Evolutionary conservation across 2,329 filamentous ascomycete species (phyloP).

Genomic region (Fusarium pseudonygamai): DNA sequence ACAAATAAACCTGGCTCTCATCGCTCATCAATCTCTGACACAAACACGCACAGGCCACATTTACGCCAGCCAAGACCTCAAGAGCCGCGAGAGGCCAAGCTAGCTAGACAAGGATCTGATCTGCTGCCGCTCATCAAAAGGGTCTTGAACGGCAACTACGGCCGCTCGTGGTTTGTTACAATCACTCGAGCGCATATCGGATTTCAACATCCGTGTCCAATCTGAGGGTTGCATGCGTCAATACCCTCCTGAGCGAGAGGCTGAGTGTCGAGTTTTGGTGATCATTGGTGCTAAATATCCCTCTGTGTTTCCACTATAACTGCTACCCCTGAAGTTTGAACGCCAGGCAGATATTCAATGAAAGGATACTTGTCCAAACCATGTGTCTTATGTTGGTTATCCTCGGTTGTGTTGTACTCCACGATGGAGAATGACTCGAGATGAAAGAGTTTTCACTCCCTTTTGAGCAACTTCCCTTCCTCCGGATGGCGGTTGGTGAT

Average conservation of each 20-base stretch:
- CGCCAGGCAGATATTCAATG: constrained; percentile 1
- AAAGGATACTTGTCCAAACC: background rate
- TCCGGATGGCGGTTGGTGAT: constrained; percentile 18
- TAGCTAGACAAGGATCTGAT: constrained; percentile 28
- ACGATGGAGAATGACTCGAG: background rate
- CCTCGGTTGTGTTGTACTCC: constrained; percentile 30
- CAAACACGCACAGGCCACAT: constrained; percentile 16
- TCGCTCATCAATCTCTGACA: constrained; percentile 12
- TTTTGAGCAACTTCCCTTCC: constrained; percentile 36
- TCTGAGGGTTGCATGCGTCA: constrained; percentile 8
- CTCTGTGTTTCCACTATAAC: constrained; percentile 8
- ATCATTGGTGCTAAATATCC: background rate
- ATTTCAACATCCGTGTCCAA: constrained; percentile 30
- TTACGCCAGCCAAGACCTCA: constrained; percentile 35
- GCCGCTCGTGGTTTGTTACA: constrained; percentile 1
- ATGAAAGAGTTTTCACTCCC: constrained; percentile 7
- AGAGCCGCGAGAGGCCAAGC: constrained; percentile 37
- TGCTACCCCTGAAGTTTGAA: constrained; percentile 11
- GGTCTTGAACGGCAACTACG: constrained; percentile 12
- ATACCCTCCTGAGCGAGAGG: background rate
- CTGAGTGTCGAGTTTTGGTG: background rate
- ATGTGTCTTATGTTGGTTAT: constrained; percentile 25
- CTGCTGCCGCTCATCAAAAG: constrained; percentile 28
- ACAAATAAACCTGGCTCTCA: background rate
- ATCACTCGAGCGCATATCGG: constrained; percentile 23